Evolutionary conservation across 352 stramenopile species (phyloP), one percentile per base, ranked within the genome.

Genomic region (Achlya hypogyna): DNA sequence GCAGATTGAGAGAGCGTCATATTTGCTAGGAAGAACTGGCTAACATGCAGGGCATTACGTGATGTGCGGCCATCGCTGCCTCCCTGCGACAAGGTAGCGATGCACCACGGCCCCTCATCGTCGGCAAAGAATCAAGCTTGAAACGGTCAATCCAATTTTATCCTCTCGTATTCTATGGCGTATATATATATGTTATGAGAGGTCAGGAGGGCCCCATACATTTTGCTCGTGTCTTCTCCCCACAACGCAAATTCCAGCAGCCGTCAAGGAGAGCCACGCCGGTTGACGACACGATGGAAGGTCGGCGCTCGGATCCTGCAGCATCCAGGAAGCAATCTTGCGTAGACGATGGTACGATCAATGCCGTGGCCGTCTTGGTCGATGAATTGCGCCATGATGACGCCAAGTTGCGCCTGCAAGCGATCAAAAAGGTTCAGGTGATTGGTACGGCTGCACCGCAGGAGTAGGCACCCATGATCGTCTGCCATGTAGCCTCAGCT

Each of bases 371-470:
- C 51, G 88, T 96, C 66, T 82, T 97, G 43, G 87, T 97, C 63
- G 89, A 97, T 74, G 87, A 97, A 69, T 77, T 97, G 68, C 95
- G 95, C 71, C 89, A 97, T 70, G 87, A 97, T 65, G 89, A 97
- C 68, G 82, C 95, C 68, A 87, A 96, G 68, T 70, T 96, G 59
- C 86, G 89, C 27, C 78, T 96, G n/a, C 96, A 96, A 71, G 89
- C 89, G 63, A 96, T 96, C 73, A 85, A 84, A 60, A 87, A 95
- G 77, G 88, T 97, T 62, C 80, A 87, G 69, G 78, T 91, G 54
- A 97, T 97, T 47, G 88, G 88, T 96, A 77, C 53, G 59, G 29
- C 0, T 5, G 25, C 6, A 22, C 2, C 20, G 67, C 53, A 43
- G 12, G 23, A 9, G 8, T 71, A 8, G 28, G 32, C 14, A 20